These are phyloP conservation scores for Hypoxylon rubiginosum DNA, from an alignment of 2,329 filamentous ascomycete species.

Conservation along the genomic window DNA sequence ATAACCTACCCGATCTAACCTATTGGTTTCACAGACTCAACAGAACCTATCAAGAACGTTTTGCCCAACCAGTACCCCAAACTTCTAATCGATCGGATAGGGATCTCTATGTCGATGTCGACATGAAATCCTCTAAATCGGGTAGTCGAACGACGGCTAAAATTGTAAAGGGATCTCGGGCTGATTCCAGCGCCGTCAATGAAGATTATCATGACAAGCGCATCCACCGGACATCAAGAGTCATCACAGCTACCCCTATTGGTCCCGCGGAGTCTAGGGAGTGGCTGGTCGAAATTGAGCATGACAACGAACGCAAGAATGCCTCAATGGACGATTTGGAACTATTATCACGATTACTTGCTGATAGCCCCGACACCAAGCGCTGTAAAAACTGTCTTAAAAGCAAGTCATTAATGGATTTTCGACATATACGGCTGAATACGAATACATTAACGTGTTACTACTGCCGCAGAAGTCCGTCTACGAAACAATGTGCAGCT, in stretches of 20 bases:
- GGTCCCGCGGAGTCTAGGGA: neutral
- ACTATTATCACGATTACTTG: neutral
- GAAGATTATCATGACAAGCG: neutral
- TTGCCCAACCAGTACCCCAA: neutral
- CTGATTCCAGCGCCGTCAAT: neutral
- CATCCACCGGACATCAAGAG: neutral
- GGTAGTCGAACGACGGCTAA: neutral
- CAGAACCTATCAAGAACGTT: neutral
- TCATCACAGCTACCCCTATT: neutral
- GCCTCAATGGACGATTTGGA: neutral
- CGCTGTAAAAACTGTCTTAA: neutral
- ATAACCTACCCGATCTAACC: neutral
- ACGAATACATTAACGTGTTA: neutral
- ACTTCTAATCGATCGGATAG: neutral
- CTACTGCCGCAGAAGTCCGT: neutral
- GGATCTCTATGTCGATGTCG: no score
- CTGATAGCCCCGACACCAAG: neutral
- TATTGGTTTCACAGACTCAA: no score
- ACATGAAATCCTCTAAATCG: neutral
- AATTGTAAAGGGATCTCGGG: neutral
- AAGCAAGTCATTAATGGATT: neutral
- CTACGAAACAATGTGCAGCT: neutral
- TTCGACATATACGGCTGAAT: neutral
- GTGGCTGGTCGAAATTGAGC: neutral
- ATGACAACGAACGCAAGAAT: neutral